Percentiles rank a stretch among this genome's conserved stretches.
Conservation (phyloP, 1,284 basidiomycete species). For the Ustilago curta region DNA sequence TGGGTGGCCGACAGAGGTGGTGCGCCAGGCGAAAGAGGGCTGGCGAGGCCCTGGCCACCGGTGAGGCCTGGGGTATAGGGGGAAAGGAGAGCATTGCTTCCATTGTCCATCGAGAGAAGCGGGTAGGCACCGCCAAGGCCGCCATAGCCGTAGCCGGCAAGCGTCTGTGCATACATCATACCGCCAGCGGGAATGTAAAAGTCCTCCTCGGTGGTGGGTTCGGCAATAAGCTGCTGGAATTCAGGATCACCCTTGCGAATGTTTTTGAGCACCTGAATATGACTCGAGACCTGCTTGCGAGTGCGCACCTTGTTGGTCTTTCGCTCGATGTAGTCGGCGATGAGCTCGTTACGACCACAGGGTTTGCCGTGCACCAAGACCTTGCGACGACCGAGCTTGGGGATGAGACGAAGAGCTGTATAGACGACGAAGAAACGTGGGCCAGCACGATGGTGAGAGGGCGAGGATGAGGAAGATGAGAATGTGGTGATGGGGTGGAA, state of each 20-base stretch:
- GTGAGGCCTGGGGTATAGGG: conserved; percentile 55
- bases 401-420: conserved; percentile 70
- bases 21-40: conserved; percentile 46
- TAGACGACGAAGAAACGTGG: conserved; percentile 8
- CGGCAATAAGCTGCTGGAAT: conserved; percentile 68
- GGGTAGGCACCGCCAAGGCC: conserved; percentile 59
- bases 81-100: conserved; percentile 49
- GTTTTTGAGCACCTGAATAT: conserved; percentile 69
- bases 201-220: conserved; percentile 66
- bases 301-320: conserved; percentile 70
- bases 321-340: conserved; percentile 72
- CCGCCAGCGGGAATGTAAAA: conserved; percentile 69
- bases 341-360: conserved; percentile 73
- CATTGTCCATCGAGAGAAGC: conserved; percentile 45
- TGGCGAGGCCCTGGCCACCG: conserved; percentile 39
- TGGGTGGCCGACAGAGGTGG: conserved; percentile 60
- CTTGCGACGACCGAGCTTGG: conserved; percentile 72
- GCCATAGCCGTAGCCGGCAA: conserved; percentile 67
- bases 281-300: conserved; percentile 69
- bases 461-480: not conserved
- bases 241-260: conserved; percentile 69
- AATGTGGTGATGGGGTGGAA: conserved; percentile 1
- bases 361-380: conserved; percentile 72
- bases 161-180: conserved; percentile 68
- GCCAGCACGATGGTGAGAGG: conserved; percentile 17